Evolutionary conservation across 331 rosid species (phyloP).

Genomic region (Spiraea crenata): DNA sequence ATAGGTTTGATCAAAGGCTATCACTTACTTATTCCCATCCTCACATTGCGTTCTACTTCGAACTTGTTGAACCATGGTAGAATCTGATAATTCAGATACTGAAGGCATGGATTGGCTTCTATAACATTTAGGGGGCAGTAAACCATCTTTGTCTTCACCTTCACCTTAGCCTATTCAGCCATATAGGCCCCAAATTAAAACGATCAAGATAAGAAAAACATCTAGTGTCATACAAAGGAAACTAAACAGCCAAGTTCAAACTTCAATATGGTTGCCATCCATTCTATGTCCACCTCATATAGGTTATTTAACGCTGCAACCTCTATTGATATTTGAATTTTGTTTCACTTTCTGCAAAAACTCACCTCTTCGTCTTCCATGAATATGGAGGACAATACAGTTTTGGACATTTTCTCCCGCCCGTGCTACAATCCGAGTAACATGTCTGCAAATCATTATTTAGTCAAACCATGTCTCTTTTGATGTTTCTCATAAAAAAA

Average conservation of each 20-base stretch:
- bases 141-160: slow-evolving; percentile 80
- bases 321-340: neutral
- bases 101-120: slow-evolving; percentile 84
- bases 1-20: neutral
- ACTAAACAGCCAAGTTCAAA: neutral
- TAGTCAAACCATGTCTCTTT: no score
- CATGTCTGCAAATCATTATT: no score
- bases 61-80: slow-evolving; percentile 87
- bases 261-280: no score
- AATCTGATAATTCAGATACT: slow-evolving; percentile 62
- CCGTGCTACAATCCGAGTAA: no score
- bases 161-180: slow-evolving; percentile 62
- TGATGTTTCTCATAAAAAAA: no score
- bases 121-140: slow-evolving; percentile 75
- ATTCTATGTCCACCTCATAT: no score
- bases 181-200: neutral
- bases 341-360: neutral
- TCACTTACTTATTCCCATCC: slow-evolving; percentile 79
- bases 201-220: neutral
- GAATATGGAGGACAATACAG: slow-evolving; percentile 60
- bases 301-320: neutral
- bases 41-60: slow-evolving; percentile 60
- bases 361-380: slow-evolving; percentile 97
- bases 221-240: neutral
- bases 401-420: no score